Evolutionary conservation across 2,329 filamentous ascomycete species (phyloP).

Genomic region (Paecilomyces sp.): DNA sequence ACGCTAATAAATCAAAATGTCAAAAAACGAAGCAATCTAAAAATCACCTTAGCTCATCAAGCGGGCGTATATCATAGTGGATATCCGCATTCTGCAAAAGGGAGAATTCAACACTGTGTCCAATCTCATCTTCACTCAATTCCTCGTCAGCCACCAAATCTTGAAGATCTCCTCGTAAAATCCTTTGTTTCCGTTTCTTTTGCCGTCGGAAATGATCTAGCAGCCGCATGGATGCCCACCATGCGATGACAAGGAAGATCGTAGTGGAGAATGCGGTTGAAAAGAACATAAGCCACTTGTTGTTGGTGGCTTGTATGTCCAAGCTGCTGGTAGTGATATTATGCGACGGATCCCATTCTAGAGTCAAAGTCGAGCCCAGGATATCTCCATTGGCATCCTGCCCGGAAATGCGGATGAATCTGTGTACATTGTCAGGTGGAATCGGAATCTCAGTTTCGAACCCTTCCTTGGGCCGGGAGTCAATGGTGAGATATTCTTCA

Average conservation of each 20-base stretch:
- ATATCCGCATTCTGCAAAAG: neutral
- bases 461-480: constrained; percentile 15
- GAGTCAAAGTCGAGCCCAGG: constrained; percentile 10
- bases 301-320: neutral
- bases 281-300: neutral
- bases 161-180: neutral
- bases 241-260: neutral
- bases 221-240: neutral
- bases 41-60: neutral
- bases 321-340: neutral
- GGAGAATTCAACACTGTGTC: neutral
- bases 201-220: neutral
- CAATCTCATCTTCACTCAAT: neutral
- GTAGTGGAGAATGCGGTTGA: neutral
- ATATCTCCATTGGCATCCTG: constrained; percentile 13
- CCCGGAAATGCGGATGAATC: constrained; percentile 14
- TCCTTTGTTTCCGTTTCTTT: neutral
- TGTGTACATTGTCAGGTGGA: constrained; percentile 5
- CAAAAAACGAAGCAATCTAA: neutral
- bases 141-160: neutral
- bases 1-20: neutral
- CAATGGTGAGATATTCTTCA: constrained; percentile 11
- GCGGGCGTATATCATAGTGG: neutral
- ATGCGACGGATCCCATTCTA: constrained; percentile 13
- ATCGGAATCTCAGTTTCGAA: constrained; percentile 22